Evolutionary conservation across 352 stramenopile genomes (phyloP), one percentile per base, ranked within the genome.

Genomic region (Aphanomyces euteiches): DNA sequence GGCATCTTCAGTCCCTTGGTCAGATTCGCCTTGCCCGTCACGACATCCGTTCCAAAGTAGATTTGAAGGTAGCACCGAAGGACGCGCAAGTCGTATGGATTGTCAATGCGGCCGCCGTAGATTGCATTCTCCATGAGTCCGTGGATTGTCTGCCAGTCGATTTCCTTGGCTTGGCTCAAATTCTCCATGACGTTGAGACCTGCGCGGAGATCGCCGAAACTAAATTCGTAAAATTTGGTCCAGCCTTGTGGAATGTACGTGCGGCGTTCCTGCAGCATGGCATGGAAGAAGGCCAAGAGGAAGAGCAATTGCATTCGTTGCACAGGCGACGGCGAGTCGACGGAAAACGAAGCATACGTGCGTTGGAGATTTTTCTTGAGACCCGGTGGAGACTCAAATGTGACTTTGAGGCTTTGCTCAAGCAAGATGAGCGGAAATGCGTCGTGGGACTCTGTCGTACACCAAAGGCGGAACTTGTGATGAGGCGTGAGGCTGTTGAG

Each of bases 171-270:
- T n/a, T 85, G 79, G 38, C 82, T 85, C 7, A 79, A 76, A 4
- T 88, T 74, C 60, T 96, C 85, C 76, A 98, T 95, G 10, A 98
- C 86, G 64, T 96, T 96, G 0, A 85, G 81, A 5, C 92, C 95
- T 17, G 92, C 93, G n/a, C 92, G 91, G 64, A 97, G 90, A 71
- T 98, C 95, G 1, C 91, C 93, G 50, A 96, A 94, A 13, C 88
- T 97, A 73, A 98, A 98, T 75, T 98, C 95, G 79, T 98, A 98
- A 57, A 96, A 95, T 67, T 98, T 98, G 34, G 92, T 98, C 95
- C 95, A 98, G 21, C 95, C 95, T 74, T 98, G 94, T 4, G 93
- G 95, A 47, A 98, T 96, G 72, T 97, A 98, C 34, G 85, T 98
- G n/a, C 90, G 79, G 28, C 87, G 72, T 56, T 95, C 87, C 40